phyloP scores from a whole-genome alignment of 1,284 basidiomycete species.

The Moniliophthora roreri region DNA sequence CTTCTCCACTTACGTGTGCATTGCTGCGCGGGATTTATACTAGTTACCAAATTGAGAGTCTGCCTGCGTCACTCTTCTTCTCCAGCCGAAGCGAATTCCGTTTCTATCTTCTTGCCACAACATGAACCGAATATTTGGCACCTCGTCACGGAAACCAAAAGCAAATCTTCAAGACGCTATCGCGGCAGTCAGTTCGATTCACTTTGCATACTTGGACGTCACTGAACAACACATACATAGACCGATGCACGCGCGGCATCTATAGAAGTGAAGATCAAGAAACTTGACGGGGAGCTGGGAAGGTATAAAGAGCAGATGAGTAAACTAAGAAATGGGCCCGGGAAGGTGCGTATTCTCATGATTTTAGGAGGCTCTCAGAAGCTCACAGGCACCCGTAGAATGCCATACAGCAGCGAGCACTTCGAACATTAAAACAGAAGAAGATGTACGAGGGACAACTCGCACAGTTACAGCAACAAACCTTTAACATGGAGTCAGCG shows the following conservation, averaged over 20 bases:
- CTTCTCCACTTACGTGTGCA: no score
- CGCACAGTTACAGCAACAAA: slow-evolving; percentile 89
- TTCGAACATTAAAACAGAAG: slow-evolving; percentile 94
- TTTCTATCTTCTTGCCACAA: slow-evolving; percentile 1
- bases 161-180: slow-evolving; percentile 91
- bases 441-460: slow-evolving; percentile 95
- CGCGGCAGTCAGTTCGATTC: slow-evolving; percentile 58
- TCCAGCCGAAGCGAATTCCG: background rate
- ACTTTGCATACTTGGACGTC: slow-evolving; percentile 12
- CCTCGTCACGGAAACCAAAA: slow-evolving; percentile 81
- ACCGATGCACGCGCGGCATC: slow-evolving; percentile 89
- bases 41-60: background rate
- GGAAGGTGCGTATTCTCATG: slow-evolving; percentile 66
- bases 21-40: no score
- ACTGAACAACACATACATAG: slow-evolving; percentile 36
- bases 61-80: background rate
- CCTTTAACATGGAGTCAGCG: slow-evolving; percentile 99
- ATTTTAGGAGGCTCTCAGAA: background rate
- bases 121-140: slow-evolving; percentile 86
- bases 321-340: slow-evolving; percentile 91
- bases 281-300: slow-evolving; percentile 91
- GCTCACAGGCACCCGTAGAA: slow-evolving; percentile 43
- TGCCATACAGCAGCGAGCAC: slow-evolving; percentile 94
- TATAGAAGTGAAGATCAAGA: slow-evolving; percentile 97
- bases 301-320: slow-evolving; percentile 97